Base-by-base conservation (phyloP, 768 basidiomycete genomes). In the Suillus tomentosus region DNA sequence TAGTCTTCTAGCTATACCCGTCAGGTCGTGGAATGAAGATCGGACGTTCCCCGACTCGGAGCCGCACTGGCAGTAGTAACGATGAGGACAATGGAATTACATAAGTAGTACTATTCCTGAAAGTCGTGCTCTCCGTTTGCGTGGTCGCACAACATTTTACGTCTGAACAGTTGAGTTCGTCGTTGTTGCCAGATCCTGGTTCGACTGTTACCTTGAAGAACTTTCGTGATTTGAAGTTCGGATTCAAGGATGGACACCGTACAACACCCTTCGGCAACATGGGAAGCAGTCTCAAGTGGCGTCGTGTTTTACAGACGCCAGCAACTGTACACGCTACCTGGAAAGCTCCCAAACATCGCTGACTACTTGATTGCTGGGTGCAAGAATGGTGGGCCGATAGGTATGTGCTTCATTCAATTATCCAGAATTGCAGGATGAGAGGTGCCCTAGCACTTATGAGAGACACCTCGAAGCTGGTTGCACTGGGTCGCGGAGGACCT, bases 251-350 rank as follows among this genome's bases (percentile, higher is more conserved):
- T 76, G 75, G 73, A 76, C 27, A 17, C 69, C 6, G 84, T 84
- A 78, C 87, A 90, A 59, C 92, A 93, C 69, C 91, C 93, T 2
- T 92, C 92, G 3, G 76, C 87, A 37, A 84, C 86, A 76, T 99
- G 96, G 96, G 89, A 96, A 75, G 85, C 95, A 50, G 93, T 97
- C 89, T 85, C 89, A 74, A 87, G 91, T 71, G 91, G 91, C 31
- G 87, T 81, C 69, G 91, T 90, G 39, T 99, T 97, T 79, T 98
- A 98, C 72, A 81, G 90, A 72, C 83, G 90, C 62, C 87, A 95
- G 68, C 90, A 91, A 66, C 81, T 95, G 27, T 99, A 98, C 73
- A 86, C 90, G 1, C 86, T 94, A 62, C 81, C 87, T 14, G 94
- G 90, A 69, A 91, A 90, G 70, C 79, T 94, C 6, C 89, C 89